Percentiles rank a stretch among this genome's conserved stretches.
These are phyloP conservation scores for Brassica nigra DNA, from an alignment of 345 rosid species.

Conservation along the genomic window DNA sequence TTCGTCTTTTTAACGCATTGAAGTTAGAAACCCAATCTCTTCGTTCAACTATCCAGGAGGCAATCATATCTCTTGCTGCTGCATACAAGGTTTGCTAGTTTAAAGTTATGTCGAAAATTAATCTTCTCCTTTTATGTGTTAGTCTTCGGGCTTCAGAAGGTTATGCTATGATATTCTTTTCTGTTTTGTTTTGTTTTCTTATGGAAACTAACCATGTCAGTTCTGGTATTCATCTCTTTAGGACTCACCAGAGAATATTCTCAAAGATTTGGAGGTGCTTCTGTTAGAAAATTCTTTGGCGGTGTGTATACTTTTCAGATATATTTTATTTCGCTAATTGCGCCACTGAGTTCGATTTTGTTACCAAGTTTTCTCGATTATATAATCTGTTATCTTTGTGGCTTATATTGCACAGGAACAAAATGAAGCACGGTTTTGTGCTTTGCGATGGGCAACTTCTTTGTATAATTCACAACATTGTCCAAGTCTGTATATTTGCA, in stretches of 20 bases:
- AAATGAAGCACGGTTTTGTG: slow-evolving; percentile 94
- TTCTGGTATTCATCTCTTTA: slow-evolving; percentile 36
- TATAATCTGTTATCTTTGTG: slow-evolving; percentile 15
- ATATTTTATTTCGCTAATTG: neutral
- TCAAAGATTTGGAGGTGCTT: slow-evolving; percentile 74
- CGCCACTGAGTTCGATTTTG: neutral
- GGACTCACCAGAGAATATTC: slow-evolving; percentile 68
- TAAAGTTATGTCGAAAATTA: slow-evolving; percentile 1
- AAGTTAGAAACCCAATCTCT: slow-evolving; percentile 73
- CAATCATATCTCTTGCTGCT: slow-evolving; percentile 73
- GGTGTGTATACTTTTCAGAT: slow-evolving; percentile 48
- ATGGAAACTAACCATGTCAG: slow-evolving; percentile 16
- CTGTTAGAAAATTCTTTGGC: slow-evolving; percentile 66
- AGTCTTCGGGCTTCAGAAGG: slow-evolving; percentile 1
- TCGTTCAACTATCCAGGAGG: slow-evolving; percentile 80
- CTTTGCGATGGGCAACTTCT: slow-evolving; percentile 86
- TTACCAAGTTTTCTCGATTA: neutral
- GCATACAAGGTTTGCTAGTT: slow-evolving; percentile 71
- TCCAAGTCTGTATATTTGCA: slow-evolving; percentile 90
- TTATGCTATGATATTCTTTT: slow-evolving; percentile 12
- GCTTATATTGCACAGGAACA: slow-evolving; percentile 62
- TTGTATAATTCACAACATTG: slow-evolving; percentile 81
- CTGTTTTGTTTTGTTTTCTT: neutral
- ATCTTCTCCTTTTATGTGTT: slow-evolving; percentile 11
- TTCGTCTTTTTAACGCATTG: slow-evolving; percentile 84